These are phyloP conservation scores for Magnusiomyces clavatus DNA, from an alignment of 1,139 yeast species.

Conservation along the genomic window DNA sequence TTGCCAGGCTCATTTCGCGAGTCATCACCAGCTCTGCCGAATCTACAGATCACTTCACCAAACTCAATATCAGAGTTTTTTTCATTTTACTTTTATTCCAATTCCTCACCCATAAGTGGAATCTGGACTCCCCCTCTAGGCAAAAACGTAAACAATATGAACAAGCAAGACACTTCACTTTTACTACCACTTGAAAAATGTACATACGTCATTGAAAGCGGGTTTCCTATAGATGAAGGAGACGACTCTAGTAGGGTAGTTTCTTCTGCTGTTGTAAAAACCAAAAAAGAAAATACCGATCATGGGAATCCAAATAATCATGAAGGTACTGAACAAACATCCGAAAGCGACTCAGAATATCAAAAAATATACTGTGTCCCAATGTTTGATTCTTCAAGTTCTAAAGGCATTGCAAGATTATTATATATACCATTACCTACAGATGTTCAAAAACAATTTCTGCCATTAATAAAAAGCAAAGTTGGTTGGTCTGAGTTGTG, in stretches of 20 bases:
- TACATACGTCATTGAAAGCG: conserved; percentile 32
- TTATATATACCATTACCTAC: conserved; percentile 30
- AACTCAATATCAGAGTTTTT: background rate
- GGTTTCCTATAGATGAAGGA: conserved; percentile 8
- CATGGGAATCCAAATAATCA: conserved; percentile 7
- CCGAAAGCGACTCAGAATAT: conserved; percentile 28
- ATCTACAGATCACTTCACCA: background rate
- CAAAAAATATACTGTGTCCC: conserved; percentile 28
- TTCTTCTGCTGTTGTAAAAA: too few relatives aligned
- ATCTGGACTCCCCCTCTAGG: conserved; percentile 42
- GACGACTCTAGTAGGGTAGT: conserved; percentile 15
- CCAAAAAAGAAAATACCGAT: too few relatives aligned
- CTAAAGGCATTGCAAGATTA: conserved; percentile 36
- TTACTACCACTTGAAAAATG: conserved; percentile 25
- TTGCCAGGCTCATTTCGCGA: conserved; percentile 82
- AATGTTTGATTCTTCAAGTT: conserved; percentile 33
- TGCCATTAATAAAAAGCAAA: background rate
- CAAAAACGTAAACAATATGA: conserved; percentile 62
- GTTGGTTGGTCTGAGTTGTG: background rate
- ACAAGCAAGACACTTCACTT: conserved; percentile 30
- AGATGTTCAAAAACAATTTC: background rate
- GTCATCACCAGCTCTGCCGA: conserved; percentile 17
- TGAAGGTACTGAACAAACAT: conserved; percentile 19
- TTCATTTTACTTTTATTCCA: conserved; percentile 7
- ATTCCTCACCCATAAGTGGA: conserved; percentile 19